phyloP scores from a whole-genome alignment of 192 early-diverging fungal genomes.

The Umbelopsis sp. region DNA sequence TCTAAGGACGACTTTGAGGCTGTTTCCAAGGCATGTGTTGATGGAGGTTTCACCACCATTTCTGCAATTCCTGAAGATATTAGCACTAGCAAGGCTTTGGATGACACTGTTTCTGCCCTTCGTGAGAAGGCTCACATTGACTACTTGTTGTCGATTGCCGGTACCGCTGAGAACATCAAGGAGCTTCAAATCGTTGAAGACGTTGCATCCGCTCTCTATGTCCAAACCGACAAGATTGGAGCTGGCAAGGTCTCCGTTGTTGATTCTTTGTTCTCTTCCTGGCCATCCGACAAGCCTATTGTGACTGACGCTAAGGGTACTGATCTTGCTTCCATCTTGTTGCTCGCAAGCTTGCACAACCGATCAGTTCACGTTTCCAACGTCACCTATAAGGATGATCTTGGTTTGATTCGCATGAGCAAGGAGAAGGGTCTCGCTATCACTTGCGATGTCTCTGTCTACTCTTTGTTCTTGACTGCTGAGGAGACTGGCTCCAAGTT shows the following conservation, averaged over 20 bases:
- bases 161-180: constrained; percentile 65
- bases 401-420: constrained; percentile 81
- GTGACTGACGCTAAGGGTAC: constrained; percentile 85
- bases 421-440: constrained; percentile 86
- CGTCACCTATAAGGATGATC: constrained; percentile 77
- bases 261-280: constrained; percentile 75
- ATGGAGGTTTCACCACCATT: constrained; percentile 86
- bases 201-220: constrained; percentile 60
- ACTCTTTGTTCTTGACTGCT: constrained; percentile 76
- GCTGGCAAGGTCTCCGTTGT: constrained; percentile 62
- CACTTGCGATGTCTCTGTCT: constrained; percentile 93
- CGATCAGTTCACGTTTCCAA: constrained; percentile 90
- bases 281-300: constrained; percentile 76
- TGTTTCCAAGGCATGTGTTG: constrained; percentile 74
- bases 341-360: constrained; percentile 82
- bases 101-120: constrained; percentile 51
- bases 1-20: constrained; percentile 58
- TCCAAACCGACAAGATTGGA: constrained; percentile 59
- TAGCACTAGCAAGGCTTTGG: constrained; percentile 43
- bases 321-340: constrained; percentile 86
- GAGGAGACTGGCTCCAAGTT: constrained; percentile 45
- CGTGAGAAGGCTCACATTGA: constrained; percentile 73
- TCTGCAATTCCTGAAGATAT: constrained; percentile 60
- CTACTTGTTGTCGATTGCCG: constrained; percentile 71
- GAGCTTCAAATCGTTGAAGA: constrained; percentile 44